A percentile compares a stretch with the other conserved stretches of the same genome.
phyloP scores from a whole-genome alignment of 2,329 filamentous ascomycete species.

The Xylariaceae sp. region DNA sequence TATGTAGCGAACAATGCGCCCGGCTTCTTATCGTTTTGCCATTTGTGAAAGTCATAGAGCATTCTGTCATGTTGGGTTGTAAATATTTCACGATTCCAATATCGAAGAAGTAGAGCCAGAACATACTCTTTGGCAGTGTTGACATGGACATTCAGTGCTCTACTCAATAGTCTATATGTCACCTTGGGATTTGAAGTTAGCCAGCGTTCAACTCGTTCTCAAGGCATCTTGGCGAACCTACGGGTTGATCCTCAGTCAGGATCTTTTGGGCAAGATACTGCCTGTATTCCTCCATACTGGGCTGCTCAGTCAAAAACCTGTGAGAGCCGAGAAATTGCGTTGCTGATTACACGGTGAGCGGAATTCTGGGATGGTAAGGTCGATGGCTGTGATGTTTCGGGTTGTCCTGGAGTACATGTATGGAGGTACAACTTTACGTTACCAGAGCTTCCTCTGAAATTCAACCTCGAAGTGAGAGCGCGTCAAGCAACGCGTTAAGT shows the following conservation, averaged over 20 bases:
- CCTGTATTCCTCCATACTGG: conserved; percentile 59
- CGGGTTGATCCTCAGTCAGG: conserved; percentile 70
- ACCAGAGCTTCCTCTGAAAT: too few species aligned
- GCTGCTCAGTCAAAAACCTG: not conserved
- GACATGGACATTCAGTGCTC: conserved; percentile 78
- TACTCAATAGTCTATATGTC: conserved; percentile 81
- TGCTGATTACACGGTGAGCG: not conserved
- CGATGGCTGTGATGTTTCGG: not conserved
- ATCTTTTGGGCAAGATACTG: conserved; percentile 74
- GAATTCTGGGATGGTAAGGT: not conserved
- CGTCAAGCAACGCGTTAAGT: conserved; percentile 27
- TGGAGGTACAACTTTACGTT: too few species aligned
- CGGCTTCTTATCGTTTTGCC: conserved; percentile 72
- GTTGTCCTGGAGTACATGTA: too few species aligned
- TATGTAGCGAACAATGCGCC: conserved; percentile 89
- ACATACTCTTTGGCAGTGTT: conserved; percentile 84
- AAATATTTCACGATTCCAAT: conserved; percentile 6
- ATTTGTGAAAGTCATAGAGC: conserved; percentile 79
- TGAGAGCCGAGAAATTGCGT: not conserved
- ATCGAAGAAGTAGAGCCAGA: conserved; percentile 12
- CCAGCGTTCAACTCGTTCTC: not conserved
- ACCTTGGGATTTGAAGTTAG: conserved; percentile 53
- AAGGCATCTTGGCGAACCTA: conserved; percentile 39
- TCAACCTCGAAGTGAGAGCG: too few species aligned
- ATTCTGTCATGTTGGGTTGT: conserved; percentile 54